Evolutionary conservation across 495 filamentous ascomycete genomes (phyloP).

Genomic region (Pyronema domesticum): DNA sequence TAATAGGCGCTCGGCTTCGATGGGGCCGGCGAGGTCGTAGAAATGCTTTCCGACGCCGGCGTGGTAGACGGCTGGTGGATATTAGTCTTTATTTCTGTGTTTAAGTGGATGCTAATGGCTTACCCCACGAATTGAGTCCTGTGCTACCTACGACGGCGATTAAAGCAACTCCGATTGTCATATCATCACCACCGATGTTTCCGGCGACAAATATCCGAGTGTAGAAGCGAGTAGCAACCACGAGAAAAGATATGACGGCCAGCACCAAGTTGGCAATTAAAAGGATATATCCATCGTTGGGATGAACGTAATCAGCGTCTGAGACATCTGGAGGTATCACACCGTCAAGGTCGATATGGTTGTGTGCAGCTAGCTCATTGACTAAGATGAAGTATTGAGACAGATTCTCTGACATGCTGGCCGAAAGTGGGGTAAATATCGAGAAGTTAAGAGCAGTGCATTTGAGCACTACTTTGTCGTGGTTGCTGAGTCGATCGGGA

Average conservation of each 20-base stretch:
- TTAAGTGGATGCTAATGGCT: background rate
- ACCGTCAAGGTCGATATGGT: slow-evolving; percentile 1
- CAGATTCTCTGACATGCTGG: too few relatives aligned
- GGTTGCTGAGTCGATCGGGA: too few relatives aligned
- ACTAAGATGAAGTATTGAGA: too few relatives aligned
- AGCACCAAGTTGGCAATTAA: slow-evolving; percentile 9
- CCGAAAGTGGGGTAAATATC: too few relatives aligned
- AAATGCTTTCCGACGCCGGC: slow-evolving; percentile 19
- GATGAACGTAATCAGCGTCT: slow-evolving; percentile 5
- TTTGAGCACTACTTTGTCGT: too few relatives aligned
- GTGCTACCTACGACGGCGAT: slow-evolving; percentile 4
- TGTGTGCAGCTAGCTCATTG: background rate
- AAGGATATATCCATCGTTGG: slow-evolving; percentile 4
- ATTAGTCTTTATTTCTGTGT: background rate
- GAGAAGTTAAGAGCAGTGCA: too few relatives aligned
- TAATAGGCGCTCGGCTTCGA: background rate
- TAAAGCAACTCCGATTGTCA: slow-evolving; percentile 12
- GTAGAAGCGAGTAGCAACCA: slow-evolving; percentile 15
- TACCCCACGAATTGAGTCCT: background rate
- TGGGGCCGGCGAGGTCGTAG: slow-evolving; percentile 4
- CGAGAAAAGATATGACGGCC: slow-evolving; percentile 4
- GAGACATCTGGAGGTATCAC: slow-evolving; percentile 7
- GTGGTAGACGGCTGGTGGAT: slow-evolving; percentile 3
- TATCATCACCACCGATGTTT: slow-evolving; percentile 19
- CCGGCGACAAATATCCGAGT: slow-evolving; percentile 16